Conservation (phyloP, 805 yeast genomes). For the Jamesozyma piceae region DNA sequence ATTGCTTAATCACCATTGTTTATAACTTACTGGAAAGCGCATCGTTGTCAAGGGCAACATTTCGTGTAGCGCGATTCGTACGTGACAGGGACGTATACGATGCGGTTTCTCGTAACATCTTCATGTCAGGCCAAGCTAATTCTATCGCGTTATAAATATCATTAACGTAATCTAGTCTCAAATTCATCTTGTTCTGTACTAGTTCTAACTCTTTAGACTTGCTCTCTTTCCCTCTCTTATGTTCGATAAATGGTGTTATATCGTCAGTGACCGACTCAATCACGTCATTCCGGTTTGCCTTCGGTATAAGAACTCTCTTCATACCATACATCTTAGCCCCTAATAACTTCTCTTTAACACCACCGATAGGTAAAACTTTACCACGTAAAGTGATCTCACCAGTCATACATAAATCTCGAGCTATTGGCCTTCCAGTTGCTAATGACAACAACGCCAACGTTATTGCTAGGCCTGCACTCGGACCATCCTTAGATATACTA, state of each 20-base stretch:
- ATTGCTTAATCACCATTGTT: too few relatives aligned
- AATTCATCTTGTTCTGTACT: slow-evolving; percentile 44
- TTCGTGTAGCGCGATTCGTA: too few relatives aligned
- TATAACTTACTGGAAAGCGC: too few relatives aligned
- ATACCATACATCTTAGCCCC: slow-evolving; percentile 95
- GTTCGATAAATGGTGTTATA: slow-evolving; percentile 10
- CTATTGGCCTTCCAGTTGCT: slow-evolving; percentile 54
- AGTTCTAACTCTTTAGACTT: not conserved
- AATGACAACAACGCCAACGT: slow-evolving; percentile 73
- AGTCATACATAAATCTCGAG: slow-evolving; percentile 70
- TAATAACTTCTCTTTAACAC: slow-evolving; percentile 74
- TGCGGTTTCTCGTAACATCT: too few relatives aligned
- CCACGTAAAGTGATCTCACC: slow-evolving; percentile 83
- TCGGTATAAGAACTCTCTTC: slow-evolving; percentile 78
- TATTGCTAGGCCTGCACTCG: slow-evolving; percentile 63
- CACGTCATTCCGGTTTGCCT: slow-evolving; percentile 77
- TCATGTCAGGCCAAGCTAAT: slow-evolving; percentile 65
- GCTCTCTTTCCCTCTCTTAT: not conserved
- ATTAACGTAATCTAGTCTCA: slow-evolving; percentile 55
- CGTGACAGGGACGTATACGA: too few relatives aligned
- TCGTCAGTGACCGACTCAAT: slow-evolving; percentile 45
- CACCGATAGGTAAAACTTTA: slow-evolving; percentile 77
- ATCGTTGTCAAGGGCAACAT: too few relatives aligned
- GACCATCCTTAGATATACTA: slow-evolving; percentile 61
- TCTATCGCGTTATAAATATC: slow-evolving; percentile 71